Conservation (phyloP, 768 basidiomycete genomes). For the Rhodotorula babjevae region DNA sequence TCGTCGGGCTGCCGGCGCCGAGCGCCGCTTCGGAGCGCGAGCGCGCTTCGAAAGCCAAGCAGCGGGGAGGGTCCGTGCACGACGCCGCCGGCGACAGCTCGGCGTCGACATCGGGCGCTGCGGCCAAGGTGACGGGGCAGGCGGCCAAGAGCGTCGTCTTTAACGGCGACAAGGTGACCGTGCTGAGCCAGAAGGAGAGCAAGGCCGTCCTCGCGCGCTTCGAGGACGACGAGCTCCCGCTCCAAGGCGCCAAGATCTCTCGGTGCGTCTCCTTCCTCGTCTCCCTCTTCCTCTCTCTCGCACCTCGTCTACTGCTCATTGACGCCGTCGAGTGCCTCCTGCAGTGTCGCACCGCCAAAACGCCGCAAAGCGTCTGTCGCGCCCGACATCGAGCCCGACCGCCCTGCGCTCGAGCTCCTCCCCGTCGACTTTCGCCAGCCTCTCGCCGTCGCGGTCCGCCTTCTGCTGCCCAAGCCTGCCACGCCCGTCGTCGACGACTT, state of each 20-base stretch:
- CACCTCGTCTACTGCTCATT: not conserved
- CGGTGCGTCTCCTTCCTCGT: slow-evolving; percentile 22
- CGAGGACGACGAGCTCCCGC: slow-evolving; percentile 68
- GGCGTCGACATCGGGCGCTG: not conserved
- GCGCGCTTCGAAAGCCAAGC: not conserved
- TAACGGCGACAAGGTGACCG: slow-evolving; percentile 50
- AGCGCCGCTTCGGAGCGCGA: slow-evolving; percentile 3
- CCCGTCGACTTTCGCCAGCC: slow-evolving; percentile 39
- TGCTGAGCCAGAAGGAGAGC: slow-evolving; percentile 67
- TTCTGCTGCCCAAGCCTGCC: slow-evolving; percentile 30
- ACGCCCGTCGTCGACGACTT: slow-evolving; percentile 29
- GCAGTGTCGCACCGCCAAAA: slow-evolving; percentile 17
- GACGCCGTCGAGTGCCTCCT: too few species aligned
- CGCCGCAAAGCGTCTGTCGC: slow-evolving; percentile 10
- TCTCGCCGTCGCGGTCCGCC: slow-evolving; percentile 37
- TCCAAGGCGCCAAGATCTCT: slow-evolving; percentile 50
- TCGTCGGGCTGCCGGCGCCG: slow-evolving; percentile 53
- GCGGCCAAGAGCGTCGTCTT: slow-evolving; percentile 43
- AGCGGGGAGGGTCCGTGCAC: not conserved
- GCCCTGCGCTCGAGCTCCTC: not conserved
- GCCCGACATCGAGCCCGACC: not conserved
- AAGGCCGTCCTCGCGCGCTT: slow-evolving; percentile 54
- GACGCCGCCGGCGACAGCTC: not conserved
- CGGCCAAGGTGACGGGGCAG: slow-evolving; percentile 21
- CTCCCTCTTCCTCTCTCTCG: too few species aligned